A percentile compares a stretch with the other conserved stretches of the same genome.
phyloP scores from a whole-genome alignment of 108 stramenopile species.

The Nitzschia putrida region DNA sequence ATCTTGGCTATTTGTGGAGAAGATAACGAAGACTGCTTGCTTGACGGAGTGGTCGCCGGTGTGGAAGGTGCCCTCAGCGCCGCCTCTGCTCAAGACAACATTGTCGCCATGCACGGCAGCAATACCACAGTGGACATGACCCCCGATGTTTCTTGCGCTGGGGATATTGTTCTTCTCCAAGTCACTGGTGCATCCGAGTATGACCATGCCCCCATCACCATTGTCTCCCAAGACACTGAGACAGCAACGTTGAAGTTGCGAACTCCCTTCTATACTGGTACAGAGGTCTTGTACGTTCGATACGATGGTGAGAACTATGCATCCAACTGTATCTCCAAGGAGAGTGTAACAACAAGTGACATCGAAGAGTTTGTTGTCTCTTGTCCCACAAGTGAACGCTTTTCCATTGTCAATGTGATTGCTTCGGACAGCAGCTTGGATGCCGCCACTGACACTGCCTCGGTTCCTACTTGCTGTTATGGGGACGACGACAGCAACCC shows the following conservation, averaged over 20 bases:
- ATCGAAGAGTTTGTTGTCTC: background rate
- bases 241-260: background rate
- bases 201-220: background rate
- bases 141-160: background rate
- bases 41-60: background rate
- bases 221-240: background rate
- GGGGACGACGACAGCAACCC: background rate
- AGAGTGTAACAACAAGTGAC: background rate
- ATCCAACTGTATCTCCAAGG: background rate
- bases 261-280: background rate
- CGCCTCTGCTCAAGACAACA: background rate
- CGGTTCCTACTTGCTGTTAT: background rate
- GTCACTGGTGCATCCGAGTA: background rate
- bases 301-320: background rate
- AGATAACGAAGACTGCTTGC: slow-evolving; percentile 5
- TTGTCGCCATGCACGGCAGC: background rate
- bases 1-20: slow-evolving; percentile 6
- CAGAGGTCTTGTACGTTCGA: background rate
- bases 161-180: background rate
- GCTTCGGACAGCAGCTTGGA: background rate
- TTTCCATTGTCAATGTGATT: background rate
- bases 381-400: background rate
- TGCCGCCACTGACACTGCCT: background rate
- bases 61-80: slow-evolving; percentile 5
- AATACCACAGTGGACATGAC: slow-evolving; percentile 1